Evolutionary conservation across 345 rosid species (phyloP).

Genomic region (Clausena lansium): DNA sequence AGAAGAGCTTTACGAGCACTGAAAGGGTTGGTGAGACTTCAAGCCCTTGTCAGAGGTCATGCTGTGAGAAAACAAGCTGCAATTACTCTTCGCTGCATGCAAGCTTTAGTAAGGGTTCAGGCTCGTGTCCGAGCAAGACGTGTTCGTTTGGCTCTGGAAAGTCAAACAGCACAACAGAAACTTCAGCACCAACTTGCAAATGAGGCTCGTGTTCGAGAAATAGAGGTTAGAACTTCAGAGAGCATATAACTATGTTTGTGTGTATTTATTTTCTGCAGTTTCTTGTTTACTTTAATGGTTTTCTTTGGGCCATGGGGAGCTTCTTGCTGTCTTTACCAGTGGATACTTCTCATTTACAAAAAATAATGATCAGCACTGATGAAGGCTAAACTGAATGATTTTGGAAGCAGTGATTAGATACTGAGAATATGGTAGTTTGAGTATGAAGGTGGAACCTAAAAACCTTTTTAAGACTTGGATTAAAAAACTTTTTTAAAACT

Average conservation of each 20-base stretch:
- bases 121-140: conserved; percentile 98
- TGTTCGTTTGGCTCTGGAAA: conserved; percentile 89
- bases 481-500: no score
- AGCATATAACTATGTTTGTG: neutral
- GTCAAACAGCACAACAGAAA: conserved; percentile 72
- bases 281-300: neutral
- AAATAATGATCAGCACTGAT: neutral
- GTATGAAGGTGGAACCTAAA: neutral
- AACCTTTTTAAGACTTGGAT: neutral
- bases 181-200: conserved; percentile 78
- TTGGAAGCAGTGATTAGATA: neutral
- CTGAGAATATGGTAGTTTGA: neutral
- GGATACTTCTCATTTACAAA: neutral
- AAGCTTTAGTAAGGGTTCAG: conserved; percentile 99
- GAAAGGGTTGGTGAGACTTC: conserved; percentile 96
- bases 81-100: conserved; percentile 98
- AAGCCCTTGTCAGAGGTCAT: conserved; percentile 97
- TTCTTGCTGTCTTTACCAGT: neutral
- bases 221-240: conserved; percentile 53
- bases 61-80: conserved; percentile 99
- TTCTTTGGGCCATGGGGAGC: neutral
- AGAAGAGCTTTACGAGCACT: conserved; percentile 97
- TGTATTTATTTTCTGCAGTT: neutral
- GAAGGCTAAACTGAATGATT: neutral
- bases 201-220: conserved; percentile 82